These are phyloP conservation scores for Prunus armeniaca DNA, from an alignment of 306 rosid genomes.

Conservation along the genomic window DNA sequence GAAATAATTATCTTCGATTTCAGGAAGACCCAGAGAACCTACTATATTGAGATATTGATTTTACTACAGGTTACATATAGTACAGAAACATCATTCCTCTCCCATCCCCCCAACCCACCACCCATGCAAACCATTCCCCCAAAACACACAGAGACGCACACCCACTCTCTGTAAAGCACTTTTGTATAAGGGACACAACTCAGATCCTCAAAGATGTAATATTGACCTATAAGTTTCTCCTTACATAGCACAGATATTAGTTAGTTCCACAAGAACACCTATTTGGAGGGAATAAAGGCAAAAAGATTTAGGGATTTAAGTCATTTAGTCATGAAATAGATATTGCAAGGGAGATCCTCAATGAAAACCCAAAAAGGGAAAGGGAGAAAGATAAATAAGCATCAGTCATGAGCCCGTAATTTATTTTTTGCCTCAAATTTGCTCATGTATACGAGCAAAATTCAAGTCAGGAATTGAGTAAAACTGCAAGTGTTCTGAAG, in stretches of 20 bases:
- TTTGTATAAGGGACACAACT: not conserved
- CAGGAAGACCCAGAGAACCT: not conserved
- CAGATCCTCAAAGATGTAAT: not conserved
- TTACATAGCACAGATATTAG: not conserved
- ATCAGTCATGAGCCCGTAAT: not conserved
- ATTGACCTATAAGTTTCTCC: not conserved
- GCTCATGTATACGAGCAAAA: not conserved
- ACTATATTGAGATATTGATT: not conserved
- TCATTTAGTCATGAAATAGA: not conserved
- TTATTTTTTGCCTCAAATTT: not conserved
- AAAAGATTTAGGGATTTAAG: not conserved
- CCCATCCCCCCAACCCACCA: not conserved
- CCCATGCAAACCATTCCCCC: not conserved
- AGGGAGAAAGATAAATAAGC: not conserved
- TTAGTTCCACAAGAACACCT: not conserved
- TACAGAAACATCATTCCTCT: not conserved
- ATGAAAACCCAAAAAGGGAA: not conserved
- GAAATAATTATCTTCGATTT: not conserved
- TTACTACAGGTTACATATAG: not conserved
- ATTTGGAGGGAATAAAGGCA: not conserved
- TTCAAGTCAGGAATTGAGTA: not conserved
- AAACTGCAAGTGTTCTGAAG: not conserved
- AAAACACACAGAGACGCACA: not conserved
- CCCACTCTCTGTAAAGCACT: not conserved
- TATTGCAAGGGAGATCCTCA: not conserved